Conservation (phyloP, 2,329 filamentous ascomycete genomes). For the Pseudonectria buxi region DNA sequence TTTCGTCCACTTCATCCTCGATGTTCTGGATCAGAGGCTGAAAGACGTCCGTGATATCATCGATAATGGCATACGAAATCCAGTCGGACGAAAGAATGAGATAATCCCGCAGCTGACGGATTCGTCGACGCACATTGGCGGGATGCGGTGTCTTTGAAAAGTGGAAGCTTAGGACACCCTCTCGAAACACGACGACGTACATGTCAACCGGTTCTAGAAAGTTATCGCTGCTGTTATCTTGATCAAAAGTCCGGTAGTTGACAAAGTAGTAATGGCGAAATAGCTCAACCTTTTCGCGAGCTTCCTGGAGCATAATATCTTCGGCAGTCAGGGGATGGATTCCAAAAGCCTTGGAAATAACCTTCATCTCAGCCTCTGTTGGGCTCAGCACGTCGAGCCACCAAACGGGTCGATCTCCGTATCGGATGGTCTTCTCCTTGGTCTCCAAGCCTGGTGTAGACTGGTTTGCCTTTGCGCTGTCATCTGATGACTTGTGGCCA, state of each 20-base stretch:
- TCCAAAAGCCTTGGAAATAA: constrained; percentile 84
- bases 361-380: constrained; percentile 92
- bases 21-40: constrained; percentile 86
- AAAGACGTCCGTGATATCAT: constrained; percentile 97
- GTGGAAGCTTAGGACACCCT: constrained; percentile 93
- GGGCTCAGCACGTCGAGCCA: constrained; percentile 92
- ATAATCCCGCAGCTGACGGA: constrained; percentile 90
- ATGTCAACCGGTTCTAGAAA: constrained; percentile 95
- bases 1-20: constrained; percentile 94
- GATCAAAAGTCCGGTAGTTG: constrained; percentile 96
- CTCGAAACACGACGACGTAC: constrained; percentile 94
- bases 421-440: constrained; percentile 43
- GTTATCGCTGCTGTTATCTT: constrained; percentile 81
- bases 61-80: constrained; percentile 97
- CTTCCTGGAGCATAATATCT: constrained; percentile 95
- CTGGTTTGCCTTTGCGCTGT: constrained; percentile 13
- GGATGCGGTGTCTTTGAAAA: constrained; percentile 95
- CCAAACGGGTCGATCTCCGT: constrained; percentile 85
- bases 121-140: constrained; percentile 87
- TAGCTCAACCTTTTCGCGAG: constrained; percentile 94
- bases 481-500: constrained; percentile 33
- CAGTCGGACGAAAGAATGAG: constrained; percentile 89
- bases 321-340: constrained; percentile 94
- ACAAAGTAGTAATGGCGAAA: constrained; percentile 98
- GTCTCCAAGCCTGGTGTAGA: constrained; percentile 11